Percentiles rank a stretch among this genome's conserved stretches.
Conservation (phyloP, 78 protist genomes). For the Dictyostelium firmibasis region DNA sequence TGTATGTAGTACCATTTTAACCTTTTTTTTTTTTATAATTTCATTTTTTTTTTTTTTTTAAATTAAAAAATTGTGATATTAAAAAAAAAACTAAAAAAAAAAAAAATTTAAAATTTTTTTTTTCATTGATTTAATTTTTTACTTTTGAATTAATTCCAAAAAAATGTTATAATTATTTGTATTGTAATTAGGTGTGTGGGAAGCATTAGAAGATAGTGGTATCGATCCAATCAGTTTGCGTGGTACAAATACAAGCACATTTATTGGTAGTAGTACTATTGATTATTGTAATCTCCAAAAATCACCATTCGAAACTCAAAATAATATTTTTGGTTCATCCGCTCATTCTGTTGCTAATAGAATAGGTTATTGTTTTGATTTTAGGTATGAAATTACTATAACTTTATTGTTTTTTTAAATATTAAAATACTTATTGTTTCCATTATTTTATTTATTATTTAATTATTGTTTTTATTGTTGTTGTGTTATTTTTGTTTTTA, state of each 20-base stretch:
- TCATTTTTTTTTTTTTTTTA: too few relatives aligned
- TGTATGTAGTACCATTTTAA: neutral
- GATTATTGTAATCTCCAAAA: neutral
- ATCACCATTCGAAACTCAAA: neutral
- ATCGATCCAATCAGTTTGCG: conserved; percentile 28
- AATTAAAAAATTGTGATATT: too few relatives aligned
- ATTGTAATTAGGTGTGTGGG: neutral
- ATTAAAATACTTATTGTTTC: too few relatives aligned
- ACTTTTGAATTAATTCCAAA: too few relatives aligned
- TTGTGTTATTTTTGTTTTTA: neutral
- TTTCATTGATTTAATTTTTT: too few relatives aligned
- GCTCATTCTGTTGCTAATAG: neutral
- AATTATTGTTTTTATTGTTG: too few relatives aligned
- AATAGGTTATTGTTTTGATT: neutral
- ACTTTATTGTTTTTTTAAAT: too few relatives aligned
- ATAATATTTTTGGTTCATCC: neutral
- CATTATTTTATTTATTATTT: too few relatives aligned
- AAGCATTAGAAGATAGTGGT: conserved; percentile 73
- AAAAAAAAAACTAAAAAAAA: too few relatives aligned
- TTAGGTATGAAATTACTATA: neutral
- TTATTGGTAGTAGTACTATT: conserved; percentile 7
- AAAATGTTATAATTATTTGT: too few relatives aligned
- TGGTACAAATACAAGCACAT: conserved; percentile 54
- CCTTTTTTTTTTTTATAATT: too few relatives aligned
- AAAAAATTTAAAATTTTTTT: too few relatives aligned